Evolutionary conservation across 176 grass and related monocot species (phyloP).

Genomic region (Eleusine indica): DNA sequence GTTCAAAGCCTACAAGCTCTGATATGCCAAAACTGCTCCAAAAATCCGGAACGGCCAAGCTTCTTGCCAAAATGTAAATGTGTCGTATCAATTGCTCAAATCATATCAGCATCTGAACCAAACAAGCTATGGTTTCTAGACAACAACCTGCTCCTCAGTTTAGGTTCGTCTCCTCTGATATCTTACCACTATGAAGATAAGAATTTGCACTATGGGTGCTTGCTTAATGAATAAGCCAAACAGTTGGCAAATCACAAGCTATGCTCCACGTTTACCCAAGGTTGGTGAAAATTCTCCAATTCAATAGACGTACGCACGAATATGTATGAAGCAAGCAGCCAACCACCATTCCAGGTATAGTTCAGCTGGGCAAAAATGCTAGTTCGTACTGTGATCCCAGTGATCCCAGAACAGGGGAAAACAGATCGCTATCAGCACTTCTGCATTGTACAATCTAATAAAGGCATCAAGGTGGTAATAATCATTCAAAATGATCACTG

Average conservation of each 20-base stretch:
- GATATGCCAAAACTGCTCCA: background rate
- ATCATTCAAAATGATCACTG: background rate
- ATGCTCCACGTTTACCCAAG: background rate
- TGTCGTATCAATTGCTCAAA: background rate
- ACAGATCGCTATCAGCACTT: no score
- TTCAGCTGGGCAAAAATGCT: background rate
- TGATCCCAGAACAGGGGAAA: background rate
- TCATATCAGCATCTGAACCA: background rate
- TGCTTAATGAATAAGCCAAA: background rate
- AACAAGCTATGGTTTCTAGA: background rate
- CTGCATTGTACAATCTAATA: no score
- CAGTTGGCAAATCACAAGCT: background rate
- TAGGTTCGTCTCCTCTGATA: background rate
- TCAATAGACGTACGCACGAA: background rate
- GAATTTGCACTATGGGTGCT: background rate
- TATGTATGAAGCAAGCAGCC: background rate
- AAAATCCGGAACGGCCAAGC: background rate
- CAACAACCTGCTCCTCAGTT: background rate
- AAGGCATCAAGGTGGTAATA: no score
- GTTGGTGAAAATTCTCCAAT: background rate
- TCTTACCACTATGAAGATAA: background rate
- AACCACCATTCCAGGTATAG: background rate
- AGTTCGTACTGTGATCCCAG: background rate
- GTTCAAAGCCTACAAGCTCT: background rate
- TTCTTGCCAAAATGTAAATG: no score